phyloP scores from a whole-genome alignment of 2,329 filamentous ascomycete species.

The Trichothecium roseum region DNA sequence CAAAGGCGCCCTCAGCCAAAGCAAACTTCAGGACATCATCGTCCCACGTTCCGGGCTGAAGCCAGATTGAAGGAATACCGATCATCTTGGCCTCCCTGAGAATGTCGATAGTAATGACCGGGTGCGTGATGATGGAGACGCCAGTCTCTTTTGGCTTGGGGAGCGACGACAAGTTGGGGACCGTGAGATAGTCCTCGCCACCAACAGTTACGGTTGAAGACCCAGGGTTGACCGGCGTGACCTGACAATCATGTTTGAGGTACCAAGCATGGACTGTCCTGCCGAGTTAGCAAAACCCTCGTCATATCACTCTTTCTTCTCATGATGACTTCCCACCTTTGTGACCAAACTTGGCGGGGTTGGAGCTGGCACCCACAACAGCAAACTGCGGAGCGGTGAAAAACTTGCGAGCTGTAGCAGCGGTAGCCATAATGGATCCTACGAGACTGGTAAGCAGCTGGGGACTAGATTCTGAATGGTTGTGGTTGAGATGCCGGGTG shows the following conservation, averaged over 20 bases:
- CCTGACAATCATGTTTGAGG: conserved; percentile 61
- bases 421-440: conserved; percentile 45
- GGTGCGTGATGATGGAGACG: conserved; percentile 81
- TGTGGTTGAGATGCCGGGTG: too few species aligned
- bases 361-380: conserved; percentile 81
- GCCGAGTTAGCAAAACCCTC: not conserved
- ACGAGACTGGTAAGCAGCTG: conserved; percentile 4
- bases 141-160: conserved; percentile 58
- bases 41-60: conserved; percentile 86
- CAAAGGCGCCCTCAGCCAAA: conserved; percentile 47
- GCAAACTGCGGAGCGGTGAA: conserved; percentile 74
- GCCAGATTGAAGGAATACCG: conserved; percentile 67
- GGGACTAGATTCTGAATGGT: not conserved
- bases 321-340: too few species aligned
- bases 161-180: conserved; percentile 56
- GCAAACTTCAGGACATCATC: conserved; percentile 64
- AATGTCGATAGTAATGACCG: conserved; percentile 61
- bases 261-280: conserved; percentile 81
- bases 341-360: conserved; percentile 78
- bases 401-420: conserved; percentile 65
- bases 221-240: conserved; percentile 74
- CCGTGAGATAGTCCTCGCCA: conserved; percentile 48
- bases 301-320: too few species aligned
- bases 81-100: conserved; percentile 67
- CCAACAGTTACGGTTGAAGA: conserved; percentile 52